Conservation (phyloP, 768 basidiomycete genomes). For the Lactarius trivialis region DNA sequence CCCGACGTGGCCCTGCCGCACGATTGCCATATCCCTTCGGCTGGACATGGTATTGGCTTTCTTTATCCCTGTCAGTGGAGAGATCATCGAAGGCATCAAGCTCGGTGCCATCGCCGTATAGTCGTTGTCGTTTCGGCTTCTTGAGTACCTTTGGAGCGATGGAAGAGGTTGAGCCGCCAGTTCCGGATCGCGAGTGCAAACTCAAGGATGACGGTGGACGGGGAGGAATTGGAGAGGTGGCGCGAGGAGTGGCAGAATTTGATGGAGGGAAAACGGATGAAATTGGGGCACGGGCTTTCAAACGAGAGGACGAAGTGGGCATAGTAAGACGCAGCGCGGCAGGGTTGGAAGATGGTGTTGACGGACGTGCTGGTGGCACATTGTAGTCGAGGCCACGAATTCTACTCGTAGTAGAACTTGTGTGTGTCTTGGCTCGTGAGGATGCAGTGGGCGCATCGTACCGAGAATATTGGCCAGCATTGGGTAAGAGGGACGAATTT, state of each 20-base stretch:
- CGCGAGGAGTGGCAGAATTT: constrained; percentile 35
- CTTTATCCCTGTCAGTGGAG: constrained; percentile 77
- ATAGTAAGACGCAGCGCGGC: constrained; percentile 77
- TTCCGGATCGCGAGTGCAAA: constrained; percentile 30
- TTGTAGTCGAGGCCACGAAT: constrained; percentile 53
- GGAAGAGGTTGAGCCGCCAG: constrained; percentile 34
- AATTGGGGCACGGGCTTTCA: constrained; percentile 68
- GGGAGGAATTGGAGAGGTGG: constrained; percentile 49
- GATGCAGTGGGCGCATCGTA: constrained; percentile 79
- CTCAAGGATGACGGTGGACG: constrained; percentile 56
- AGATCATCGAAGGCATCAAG: constrained; percentile 85
- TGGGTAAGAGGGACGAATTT: constrained; percentile 25
- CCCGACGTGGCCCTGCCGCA: constrained; percentile 47
- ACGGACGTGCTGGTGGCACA: constrained; percentile 71
- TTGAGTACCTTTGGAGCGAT: constrained; percentile 60
- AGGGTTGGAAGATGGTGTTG: constrained; percentile 73
- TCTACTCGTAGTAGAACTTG: constrained; percentile 58
- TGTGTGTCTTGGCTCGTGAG: constrained; percentile 68
- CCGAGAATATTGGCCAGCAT: constrained; percentile 33
- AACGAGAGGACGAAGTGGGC: constrained; percentile 68
- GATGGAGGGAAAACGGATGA: constrained; percentile 64
- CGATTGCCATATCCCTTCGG: constrained; percentile 65
- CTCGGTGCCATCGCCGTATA: constrained; percentile 86
- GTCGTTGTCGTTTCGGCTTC: constrained; percentile 67
- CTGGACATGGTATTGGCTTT: constrained; percentile 65